Conservation (phyloP, 208 protist genomes). For the Novymonas esmeraldas region DNA sequence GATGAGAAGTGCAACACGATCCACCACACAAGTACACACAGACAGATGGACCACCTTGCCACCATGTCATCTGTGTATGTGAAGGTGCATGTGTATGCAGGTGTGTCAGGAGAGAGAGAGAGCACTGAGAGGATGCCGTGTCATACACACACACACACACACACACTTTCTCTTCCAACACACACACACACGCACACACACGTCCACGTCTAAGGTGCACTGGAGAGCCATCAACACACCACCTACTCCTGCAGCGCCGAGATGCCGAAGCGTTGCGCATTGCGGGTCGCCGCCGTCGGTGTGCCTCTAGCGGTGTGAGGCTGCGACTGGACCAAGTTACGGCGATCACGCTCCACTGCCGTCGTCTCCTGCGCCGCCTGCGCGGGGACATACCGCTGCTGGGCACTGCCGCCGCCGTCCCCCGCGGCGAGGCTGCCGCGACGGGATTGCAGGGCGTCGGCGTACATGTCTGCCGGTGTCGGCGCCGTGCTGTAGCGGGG, state of each 20-base stretch:
- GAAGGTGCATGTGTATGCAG: no score
- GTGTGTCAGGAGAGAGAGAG: no score
- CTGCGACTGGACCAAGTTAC: neutral
- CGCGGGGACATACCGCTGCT: constrained; percentile 23
- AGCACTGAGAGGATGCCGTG: no score
- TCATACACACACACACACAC: no score
- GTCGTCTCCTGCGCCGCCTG: constrained; percentile 6
- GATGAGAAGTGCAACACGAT: no score
- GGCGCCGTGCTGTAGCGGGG: neutral
- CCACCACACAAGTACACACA: no score
- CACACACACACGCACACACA: neutral
- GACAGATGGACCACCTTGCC: no score
- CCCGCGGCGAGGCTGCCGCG: neutral
- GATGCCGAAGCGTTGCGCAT: constrained; percentile 46
- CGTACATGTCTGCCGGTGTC: constrained; percentile 4
- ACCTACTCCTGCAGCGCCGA: constrained; percentile 16
- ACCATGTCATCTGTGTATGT: no score
- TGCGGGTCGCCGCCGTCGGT: constrained; percentile 16
- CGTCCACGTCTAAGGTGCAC: constrained; percentile 6
- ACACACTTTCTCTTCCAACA: no score
- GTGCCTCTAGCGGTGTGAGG: constrained; percentile 1
- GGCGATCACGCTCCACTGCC: neutral
- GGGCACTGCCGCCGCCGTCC: constrained; percentile 2
- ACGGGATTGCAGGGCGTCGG: neutral
- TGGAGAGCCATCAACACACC: constrained; percentile 9